These are phyloP conservation scores for Candida sp. DNA, from an alignment of 1,139 yeast species.

Conservation along the genomic window DNA sequence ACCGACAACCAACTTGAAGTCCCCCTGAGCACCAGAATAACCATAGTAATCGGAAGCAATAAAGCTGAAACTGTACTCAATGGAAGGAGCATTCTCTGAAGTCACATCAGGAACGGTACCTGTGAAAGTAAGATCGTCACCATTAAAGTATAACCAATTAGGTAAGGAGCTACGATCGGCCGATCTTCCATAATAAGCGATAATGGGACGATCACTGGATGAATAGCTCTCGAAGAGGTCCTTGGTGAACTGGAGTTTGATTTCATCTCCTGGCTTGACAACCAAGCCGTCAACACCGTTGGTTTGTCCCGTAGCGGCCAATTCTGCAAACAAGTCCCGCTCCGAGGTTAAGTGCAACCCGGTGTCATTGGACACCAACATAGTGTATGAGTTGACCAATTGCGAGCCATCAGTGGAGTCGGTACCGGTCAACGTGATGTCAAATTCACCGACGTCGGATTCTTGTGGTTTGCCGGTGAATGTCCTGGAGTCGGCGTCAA, in stretches of 20 bases:
- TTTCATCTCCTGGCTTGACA: constrained; percentile 67
- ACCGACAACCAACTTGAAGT: constrained; percentile 79
- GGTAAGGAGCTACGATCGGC: constrained; percentile 88
- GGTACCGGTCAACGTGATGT: constrained; percentile 61
- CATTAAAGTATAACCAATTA: constrained; percentile 80
- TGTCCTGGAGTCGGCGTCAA: constrained; percentile 64
- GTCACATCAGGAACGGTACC: constrained; percentile 92
- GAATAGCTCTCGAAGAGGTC: constrained; percentile 55
- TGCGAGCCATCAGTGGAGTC: constrained; percentile 57
- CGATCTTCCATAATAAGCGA: constrained; percentile 85
- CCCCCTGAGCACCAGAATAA: constrained; percentile 71
- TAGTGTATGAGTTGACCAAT: constrained; percentile 50
- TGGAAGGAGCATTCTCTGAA: constrained; percentile 87
- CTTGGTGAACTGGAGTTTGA: constrained; percentile 63
- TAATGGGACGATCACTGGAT: constrained; percentile 49
- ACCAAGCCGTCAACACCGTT: constrained; percentile 80
- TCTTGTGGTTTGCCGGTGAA: constrained; percentile 77
- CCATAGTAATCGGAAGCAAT: constrained; percentile 84
- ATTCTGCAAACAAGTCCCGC: constrained; percentile 49
- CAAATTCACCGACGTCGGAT: constrained; percentile 44
- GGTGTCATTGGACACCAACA: constrained; percentile 60
- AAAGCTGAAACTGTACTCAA: constrained; percentile 69
- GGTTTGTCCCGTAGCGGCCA: constrained; percentile 63
- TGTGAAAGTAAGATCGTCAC: constrained; percentile 64
- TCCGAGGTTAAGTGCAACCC: constrained; percentile 50